Base-by-base conservation (phyloP, 2,329 filamentous ascomycete species). In the Fusarium robinianum region DNA sequence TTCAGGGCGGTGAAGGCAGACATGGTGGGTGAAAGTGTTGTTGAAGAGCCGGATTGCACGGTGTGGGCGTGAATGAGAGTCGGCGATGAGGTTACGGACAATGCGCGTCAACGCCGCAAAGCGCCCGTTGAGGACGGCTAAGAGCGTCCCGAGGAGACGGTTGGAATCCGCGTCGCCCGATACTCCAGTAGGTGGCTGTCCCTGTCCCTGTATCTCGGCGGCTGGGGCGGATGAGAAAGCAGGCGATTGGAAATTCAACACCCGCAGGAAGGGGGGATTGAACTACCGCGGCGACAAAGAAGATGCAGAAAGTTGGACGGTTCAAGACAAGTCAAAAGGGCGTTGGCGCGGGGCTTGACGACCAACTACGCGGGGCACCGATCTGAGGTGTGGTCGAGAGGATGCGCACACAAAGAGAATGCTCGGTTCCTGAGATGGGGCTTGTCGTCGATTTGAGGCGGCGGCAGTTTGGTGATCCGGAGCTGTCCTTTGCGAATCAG, bases 1-100 rank as follows among this genome's bases (percentile, higher is more conserved):
- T 77, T 77, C n/a, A 79, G 71, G 53, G 74, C 73, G 19, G 70
- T 76, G 48, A 78, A 78, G n/a, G 72, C 64, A 25, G 76, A 71
- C 77, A 79, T 79, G 55, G 57, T 53, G 37, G 15, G 35, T 24
- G 26, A n/a, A 24, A 33, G 15, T 19, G 14, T 8, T 17, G 21
- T 25, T 33, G 29, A 34, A 32, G 39, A 38, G 22, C 16, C 19
- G 18, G 19, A 44, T 14, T 32, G 17, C 42, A 24, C 18, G 26
- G 46, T 17, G 34, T 14, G 23, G 35, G 21, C 15, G 29, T 18
- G 18, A 29, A 30, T 22, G 27, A 42, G 40, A 18, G 21, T 35
- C 40, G n/a, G 30, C 21, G 19, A 6, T n/a, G 23, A n/a, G n/a
- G 4, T 46, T 22, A 31, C 30, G 40, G 18, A 35, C 32, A 35